phyloP scores from a whole-genome alignment of 768 basidiomycete genomes.

The Holtermannia corniformis region DNA sequence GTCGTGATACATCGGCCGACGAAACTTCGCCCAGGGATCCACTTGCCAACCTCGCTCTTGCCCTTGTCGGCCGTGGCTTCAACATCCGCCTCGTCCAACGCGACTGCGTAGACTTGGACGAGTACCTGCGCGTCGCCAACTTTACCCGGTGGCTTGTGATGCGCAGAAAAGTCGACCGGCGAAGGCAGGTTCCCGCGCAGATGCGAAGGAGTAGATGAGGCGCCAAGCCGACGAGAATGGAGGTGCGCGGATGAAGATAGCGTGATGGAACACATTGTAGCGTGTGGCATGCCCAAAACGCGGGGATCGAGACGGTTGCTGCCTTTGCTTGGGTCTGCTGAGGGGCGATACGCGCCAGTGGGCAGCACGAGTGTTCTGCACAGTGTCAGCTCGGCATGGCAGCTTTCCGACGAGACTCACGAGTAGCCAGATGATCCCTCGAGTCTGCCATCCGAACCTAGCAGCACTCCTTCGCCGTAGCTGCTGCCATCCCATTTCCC shows the following conservation, averaged over 20 bases:
- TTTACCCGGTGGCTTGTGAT: constrained; percentile 62
- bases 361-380: constrained; percentile 46
- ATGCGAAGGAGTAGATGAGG: constrained; percentile 31
- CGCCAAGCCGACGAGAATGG: constrained; percentile 3
- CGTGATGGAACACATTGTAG: constrained; percentile 72
- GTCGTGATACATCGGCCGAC: constrained; percentile 72
- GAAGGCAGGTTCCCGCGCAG: constrained; percentile 37
- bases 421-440: constrained; percentile 31
- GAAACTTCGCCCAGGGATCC: constrained; percentile 78
- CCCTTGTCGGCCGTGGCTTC: constrained; percentile 43
- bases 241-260: constrained; percentile 12
- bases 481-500: constrained; percentile 26
- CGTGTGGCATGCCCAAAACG: constrained; percentile 66
- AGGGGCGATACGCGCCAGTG: constrained; percentile 45
- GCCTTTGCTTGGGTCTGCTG: constrained; percentile 37
- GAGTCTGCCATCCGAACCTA: constrained; percentile 30
- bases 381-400: not conserved
- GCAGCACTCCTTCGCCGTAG: constrained; percentile 32
- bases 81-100: constrained; percentile 67
- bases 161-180: constrained; percentile 55
- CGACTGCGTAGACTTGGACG: constrained; percentile 85
- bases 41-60: constrained; percentile 47
- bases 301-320: constrained; percentile 60
- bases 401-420: constrained; percentile 14
- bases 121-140: constrained; percentile 62